Base-by-base conservation (phyloP, 345 rosid species). In the Gossypium stocksii region DNA sequence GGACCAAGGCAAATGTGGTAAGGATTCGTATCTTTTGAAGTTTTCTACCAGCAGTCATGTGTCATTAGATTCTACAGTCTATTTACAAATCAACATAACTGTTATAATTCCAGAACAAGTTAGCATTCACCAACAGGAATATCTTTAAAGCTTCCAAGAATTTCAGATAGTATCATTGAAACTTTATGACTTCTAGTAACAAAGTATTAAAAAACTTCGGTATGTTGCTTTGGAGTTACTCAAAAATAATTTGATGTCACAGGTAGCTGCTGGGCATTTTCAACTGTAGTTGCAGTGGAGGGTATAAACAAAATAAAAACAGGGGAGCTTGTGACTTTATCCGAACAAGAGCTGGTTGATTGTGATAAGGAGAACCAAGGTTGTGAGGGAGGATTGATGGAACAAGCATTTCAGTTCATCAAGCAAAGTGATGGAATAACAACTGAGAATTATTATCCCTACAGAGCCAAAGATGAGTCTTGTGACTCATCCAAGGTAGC, bases 201-300 rank as follows among this genome's bases (percentile, higher is more conserved):
- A 46, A 56, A 19, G 59, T 19, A 7, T 9, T 56, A 56, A 56
- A 54, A 56, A 56, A 56, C 22, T 8, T 54, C 2, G 17, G 19
- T 16, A 9, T 41, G 25, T 64, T 41, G 71, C 52, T 62, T 45
- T 53, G 27, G 17, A 7, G 19, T 61, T 59, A 19, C 27, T 44
- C 34, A 20, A 46, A 54, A 23, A 62, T 38, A 25, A 9, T 8
- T 34, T 71, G 14, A 12, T 76, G 61, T 62, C 29, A 43, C 65
- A 83, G 84, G 89, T 61, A 78, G 84, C 67, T 82, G 84, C 53
- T 73, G 85, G 38, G 84, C 87, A 44, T 83, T 78, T 77, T 86
- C 85, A 46, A 80, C 75, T 19, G 84, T 83, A 7, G 85, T 78
- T 22, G 82, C 86, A 25, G 79, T 82, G 62, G 86, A 86, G 63